Percentiles rank a stretch among this genome's conserved stretches.
Conservation (phyloP, 2,329 filamentous ascomycete species). For the Alternaria atra region DNA sequence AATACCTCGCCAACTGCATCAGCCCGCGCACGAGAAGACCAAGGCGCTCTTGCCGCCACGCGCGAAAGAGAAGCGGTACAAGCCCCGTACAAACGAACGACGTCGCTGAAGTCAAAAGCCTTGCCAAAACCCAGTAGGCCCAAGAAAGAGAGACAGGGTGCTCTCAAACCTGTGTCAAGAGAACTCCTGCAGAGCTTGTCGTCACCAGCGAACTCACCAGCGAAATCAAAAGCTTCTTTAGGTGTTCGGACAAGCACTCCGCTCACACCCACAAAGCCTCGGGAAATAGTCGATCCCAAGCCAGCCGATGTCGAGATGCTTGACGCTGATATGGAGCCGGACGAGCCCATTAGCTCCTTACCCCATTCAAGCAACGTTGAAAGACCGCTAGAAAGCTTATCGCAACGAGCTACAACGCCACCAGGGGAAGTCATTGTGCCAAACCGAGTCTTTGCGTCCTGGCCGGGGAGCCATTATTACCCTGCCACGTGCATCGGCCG, state of each 20-base stretch:
- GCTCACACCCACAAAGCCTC: conserved; percentile 20
- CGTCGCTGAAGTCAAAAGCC: conserved; percentile 34
- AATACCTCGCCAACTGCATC: conserved; percentile 32
- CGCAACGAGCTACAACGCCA: conserved; percentile 24
- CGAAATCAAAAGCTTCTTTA: conserved; percentile 9
- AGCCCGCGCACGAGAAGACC: conserved; percentile 43
- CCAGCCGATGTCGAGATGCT: conserved; percentile 32
- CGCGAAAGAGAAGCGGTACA: conserved; percentile 29
- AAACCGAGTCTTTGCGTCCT: conserved; percentile 66
- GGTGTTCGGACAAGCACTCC: conserved; percentile 17
- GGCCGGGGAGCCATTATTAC: conserved; percentile 66
- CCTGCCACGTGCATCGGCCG: conserved; percentile 66
- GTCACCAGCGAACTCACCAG: conserved; percentile 23
- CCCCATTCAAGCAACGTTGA: conserved; percentile 19
- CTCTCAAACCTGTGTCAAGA: conserved; percentile 41
- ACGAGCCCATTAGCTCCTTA: conserved; percentile 32
- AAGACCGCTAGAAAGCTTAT: conserved; percentile 9
- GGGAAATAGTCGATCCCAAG: not conserved
- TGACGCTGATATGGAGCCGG: conserved; percentile 24
- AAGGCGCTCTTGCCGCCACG: conserved; percentile 45
- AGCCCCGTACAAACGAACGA: conserved; percentile 26
- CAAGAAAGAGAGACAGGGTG: conserved; percentile 33
- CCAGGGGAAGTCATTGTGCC: conserved; percentile 50
- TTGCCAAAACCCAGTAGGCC: conserved; percentile 25
- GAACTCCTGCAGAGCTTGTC: conserved; percentile 32